Evolutionary conservation across 2,329 filamentous ascomycete genomes (phyloP), one percentile per base, ranked within the genome.

Genomic region (Xylariaceae sp.): DNA sequence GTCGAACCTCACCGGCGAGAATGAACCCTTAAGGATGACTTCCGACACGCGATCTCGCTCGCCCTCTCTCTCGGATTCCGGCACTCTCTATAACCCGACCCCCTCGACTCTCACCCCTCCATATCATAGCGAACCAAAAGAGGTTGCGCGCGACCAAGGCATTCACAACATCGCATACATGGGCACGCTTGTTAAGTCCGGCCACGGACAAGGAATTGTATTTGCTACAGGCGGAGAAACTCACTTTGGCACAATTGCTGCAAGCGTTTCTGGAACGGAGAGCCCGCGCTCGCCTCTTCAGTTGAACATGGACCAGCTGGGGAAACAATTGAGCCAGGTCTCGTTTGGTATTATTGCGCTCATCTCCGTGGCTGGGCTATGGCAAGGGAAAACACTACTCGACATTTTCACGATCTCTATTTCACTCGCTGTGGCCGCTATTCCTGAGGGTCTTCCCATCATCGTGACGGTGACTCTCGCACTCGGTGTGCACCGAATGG

Each of bases 321-420:
- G 94, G 35, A 92, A 95, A 57, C 93, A 99, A 71, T 80, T 99
- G 58, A 97, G 92, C 77, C 96, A 97, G 74, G 90, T 96, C 71
- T 99, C 94, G 0, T 97, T 99, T 72, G 88, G 86, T 13, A 90
- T 99, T 42, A 99, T 99, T 56, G 92, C 83, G 2, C 80, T 99
- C 56, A 99, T 99, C 69, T 93, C 96, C 47, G 69, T 99, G 2
- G 86, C 97, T 53, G 95, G 94, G 3, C 86, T 96, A 71, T 80
- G 96, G 62, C 90, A 97, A 72, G 94, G 94, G 17, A 93, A 96
- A 75, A 84, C 88, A 56, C 78, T 96, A 55, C 80, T 99, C 45
- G 93, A 99, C 64, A 95, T 99, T 70, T 99, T 99, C 70, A 96
- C 94, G 35, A 97, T 97, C 67, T 96, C 92, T 13, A 94, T 99